Conservation (phyloP, 192 early-diverging fungal genomes). For the Backusella sp. region DNA sequence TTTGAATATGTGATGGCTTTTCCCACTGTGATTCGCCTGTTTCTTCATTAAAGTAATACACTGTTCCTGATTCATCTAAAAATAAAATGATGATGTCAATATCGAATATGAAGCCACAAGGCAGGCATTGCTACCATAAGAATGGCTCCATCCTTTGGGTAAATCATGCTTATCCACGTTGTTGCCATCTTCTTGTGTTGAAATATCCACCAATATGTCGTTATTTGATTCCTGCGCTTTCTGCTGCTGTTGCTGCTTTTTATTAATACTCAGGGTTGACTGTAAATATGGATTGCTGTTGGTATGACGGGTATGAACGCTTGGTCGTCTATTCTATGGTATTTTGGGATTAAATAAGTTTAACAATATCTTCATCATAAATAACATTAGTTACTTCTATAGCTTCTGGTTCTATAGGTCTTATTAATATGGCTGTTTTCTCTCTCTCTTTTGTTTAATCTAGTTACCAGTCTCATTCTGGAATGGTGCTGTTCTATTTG, state of each 20-base stretch:
- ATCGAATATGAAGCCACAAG: not conserved
- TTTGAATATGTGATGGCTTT: conserved; percentile 18
- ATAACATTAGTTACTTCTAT: not conserved
- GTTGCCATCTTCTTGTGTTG: not conserved
- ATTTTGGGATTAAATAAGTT: not conserved
- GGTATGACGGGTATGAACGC: not conserved
- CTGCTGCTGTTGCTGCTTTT: not conserved
- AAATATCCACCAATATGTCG: not conserved
- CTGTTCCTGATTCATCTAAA: conserved; percentile 45
- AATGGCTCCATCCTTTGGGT: conserved; percentile 43
- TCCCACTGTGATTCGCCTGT: conserved; percentile 55
- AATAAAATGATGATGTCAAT: not conserved
- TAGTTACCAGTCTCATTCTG: not conserved
- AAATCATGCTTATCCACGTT: conserved; percentile 20
- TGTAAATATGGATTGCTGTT: not conserved
- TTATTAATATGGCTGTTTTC: not conserved
- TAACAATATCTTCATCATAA: not conserved
- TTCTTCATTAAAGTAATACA: conserved; percentile 52
- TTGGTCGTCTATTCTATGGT: not conserved
- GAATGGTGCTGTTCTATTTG: conserved; percentile 27
- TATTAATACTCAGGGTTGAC: not conserved
- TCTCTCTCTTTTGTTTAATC: not conserved
- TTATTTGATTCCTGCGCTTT: not conserved
- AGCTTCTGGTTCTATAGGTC: not conserved
- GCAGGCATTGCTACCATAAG: conserved; percentile 34